A percentile compares a stretch with the other conserved stretches of the same genome.
These are phyloP conservation scores for Nemania bipapillata DNA, from an alignment of 2,329 filamentous ascomycete species.

Conservation along the genomic window DNA sequence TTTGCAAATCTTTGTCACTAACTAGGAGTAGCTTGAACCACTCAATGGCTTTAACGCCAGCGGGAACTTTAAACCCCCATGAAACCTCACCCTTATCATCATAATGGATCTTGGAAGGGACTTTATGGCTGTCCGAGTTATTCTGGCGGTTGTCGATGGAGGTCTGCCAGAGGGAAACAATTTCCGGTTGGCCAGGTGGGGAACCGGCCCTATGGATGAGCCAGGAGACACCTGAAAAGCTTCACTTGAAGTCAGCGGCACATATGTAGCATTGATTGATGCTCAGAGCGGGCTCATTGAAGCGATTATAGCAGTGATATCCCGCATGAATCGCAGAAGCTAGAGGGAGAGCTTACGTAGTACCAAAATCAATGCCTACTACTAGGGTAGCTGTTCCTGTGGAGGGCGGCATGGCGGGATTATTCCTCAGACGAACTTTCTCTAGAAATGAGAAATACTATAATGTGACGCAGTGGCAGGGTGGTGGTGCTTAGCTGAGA, in stretches of 20 bases:
- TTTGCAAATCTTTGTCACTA: conserved; percentile 47
- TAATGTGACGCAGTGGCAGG: too few relatives aligned
- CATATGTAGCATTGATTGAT: too few relatives aligned
- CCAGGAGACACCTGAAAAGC: conserved; percentile 34
- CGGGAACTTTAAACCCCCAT: conserved; percentile 53
- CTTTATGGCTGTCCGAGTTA: conserved; percentile 25
- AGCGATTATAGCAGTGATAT: neutral
- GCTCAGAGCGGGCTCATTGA: neutral
- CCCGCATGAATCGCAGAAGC: too few relatives aligned
- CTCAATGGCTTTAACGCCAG: conserved; percentile 40
- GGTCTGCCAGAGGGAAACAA: conserved; percentile 20
- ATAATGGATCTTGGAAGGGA: conserved; percentile 25
- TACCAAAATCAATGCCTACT: conserved; percentile 34
- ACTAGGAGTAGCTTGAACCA: conserved; percentile 60
- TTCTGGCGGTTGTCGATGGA: neutral
- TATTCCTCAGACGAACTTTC: too few relatives aligned
- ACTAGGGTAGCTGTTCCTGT: conserved; percentile 8
- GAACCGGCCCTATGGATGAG: conserved; percentile 5
- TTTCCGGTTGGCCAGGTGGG: conserved; percentile 1
- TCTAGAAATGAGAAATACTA: too few relatives aligned
- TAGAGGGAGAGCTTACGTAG: conserved; percentile 28
- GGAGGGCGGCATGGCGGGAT: conserved; percentile 1
- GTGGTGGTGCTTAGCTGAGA: too few relatives aligned
- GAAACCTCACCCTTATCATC: neutral
- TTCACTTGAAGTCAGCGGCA: neutral